Evolutionary conservation across 2,329 filamentous ascomycete species (phyloP), one percentile per base, ranked within the genome.

Genomic region (Diaporthe sp.): DNA sequence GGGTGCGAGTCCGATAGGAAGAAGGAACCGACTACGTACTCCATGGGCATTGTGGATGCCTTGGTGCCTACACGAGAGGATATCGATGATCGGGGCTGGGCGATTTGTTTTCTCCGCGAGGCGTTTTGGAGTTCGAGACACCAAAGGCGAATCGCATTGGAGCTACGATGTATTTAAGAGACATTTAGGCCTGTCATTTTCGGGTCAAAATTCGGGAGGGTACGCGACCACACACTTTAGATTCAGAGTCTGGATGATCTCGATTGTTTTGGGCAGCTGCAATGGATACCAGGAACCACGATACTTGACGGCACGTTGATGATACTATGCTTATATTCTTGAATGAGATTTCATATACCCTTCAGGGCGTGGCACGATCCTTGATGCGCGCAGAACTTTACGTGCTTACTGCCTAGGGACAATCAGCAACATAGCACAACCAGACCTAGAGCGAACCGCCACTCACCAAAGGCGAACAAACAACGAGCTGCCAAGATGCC

Each of bases 301-400:
- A 52, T 28, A 25, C 22, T 25, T 67, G 45, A 38, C 6, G 33
- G 33, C 15, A 28, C 10, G 28, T 54, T 12, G 13, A 40, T n/a
- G 33, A 54, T 40, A 54, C 13, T 4, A 22, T 68, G 33, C 54
- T 54, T 30, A 68, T 40, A 68, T 54, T 54, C 15, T 54, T 30
- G 15, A 54, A 68, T 52, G 30, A 30, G n/a, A 28, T 54, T 54
- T 68, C 19, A 66, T 68, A 40, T 54, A 68, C 64, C 64, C 64
- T 22, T 28, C 47, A 68, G 64, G 64, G 47, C 64, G 64, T 15
- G 47, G n/a, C 5, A 4, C 47, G n/a, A 64, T 3, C 4, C 9
- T 15, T 4, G 8, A 66, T 6, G 13, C 22, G 45, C 3, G 3
- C 61, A 19, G 6, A 25, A 38, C 33, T 10, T 2, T 2, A 7